Base-by-base conservation (phyloP, 2,329 filamentous ascomycete genomes). In the Daldinia sp. region DNA sequence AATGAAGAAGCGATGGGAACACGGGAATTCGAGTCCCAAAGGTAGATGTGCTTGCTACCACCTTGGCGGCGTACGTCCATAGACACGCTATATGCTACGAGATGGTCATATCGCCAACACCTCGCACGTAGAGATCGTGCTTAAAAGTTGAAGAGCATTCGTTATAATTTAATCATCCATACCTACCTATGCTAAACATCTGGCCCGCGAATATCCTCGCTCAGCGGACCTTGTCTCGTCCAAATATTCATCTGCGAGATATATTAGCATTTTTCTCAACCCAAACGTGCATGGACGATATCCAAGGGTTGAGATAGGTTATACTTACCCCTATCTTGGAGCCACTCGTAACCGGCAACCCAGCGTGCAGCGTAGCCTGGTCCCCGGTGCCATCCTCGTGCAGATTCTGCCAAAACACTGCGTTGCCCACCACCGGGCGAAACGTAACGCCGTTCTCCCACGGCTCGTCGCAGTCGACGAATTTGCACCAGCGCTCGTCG, bases 351-450 rank as follows among this genome's bases (percentile, higher is more conserved):
- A 83, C 79, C 0, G 81, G 80, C 63, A 83, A 58, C 1, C 81
- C 81, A 0, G 81, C 81, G 69, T 83, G 82, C 63, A 83, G 62
- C 29, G 77, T 81, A 35, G 79, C 74, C 61, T 77, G 72, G 55
- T 83, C 80, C 0, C 82, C 80, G 0, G 67, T 71, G 9, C 78
- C 77, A 17, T 78, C 75, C 1, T 72, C 68, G 11, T 74, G 66
- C 66, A 83, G 55, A 56, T 84, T 83, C 64, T 78, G 77, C 81
- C 81, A 83, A 66, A 79, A 83, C 3, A 83, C 77, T 0, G 80
- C 81, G 54, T 82, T 83, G 3, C 82, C 81, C 29, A 78, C 77
- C 1, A 81, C 61, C 0, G 82, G 81, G 2, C 77, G 75, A 55
- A 84, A 83, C 2, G 81, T 82, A n/a, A 82, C 74, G 4, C 82